phyloP scores from a whole-genome alignment of 2,329 filamentous ascomycete species.

The Talaromyces sp. region DNA sequence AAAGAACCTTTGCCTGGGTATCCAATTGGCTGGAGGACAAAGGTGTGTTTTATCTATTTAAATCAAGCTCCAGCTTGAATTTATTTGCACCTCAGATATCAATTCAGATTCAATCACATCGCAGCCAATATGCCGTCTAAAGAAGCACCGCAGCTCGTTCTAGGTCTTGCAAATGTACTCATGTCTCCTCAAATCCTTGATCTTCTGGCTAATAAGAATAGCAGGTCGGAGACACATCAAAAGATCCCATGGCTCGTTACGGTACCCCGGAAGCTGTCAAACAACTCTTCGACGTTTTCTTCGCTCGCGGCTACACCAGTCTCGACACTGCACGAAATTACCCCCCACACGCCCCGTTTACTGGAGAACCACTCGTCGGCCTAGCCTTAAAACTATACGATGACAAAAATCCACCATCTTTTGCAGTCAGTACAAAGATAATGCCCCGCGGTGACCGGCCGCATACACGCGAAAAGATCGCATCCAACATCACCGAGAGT shows the following conservation, averaged over 20 bases:
- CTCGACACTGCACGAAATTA: conserved; percentile 3
- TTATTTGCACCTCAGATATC: background rate
- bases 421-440: background rate
- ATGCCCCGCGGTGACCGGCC: background rate
- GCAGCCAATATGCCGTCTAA: background rate
- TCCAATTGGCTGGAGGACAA: background rate
- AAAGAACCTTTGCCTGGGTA: background rate
- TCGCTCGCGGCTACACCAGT: background rate
- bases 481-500: background rate
- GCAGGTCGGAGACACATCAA: background rate
- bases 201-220: background rate
- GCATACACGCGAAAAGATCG: background rate
- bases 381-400: background rate
- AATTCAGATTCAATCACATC: background rate
- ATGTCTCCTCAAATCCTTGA: too few species aligned
- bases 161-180: background rate
- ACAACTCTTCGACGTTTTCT: background rate
- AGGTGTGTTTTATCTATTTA: background rate
- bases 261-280: background rate
- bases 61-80: background rate
- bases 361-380: background rate
- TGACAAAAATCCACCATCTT: background rate
- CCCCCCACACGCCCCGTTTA: background rate
- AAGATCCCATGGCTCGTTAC: conserved; percentile 1
- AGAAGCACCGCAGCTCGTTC: background rate